These are phyloP conservation scores for Camellia sinensis DNA, from an alignment of 148 eudicot genomes.

Conservation along the genomic window DNA sequence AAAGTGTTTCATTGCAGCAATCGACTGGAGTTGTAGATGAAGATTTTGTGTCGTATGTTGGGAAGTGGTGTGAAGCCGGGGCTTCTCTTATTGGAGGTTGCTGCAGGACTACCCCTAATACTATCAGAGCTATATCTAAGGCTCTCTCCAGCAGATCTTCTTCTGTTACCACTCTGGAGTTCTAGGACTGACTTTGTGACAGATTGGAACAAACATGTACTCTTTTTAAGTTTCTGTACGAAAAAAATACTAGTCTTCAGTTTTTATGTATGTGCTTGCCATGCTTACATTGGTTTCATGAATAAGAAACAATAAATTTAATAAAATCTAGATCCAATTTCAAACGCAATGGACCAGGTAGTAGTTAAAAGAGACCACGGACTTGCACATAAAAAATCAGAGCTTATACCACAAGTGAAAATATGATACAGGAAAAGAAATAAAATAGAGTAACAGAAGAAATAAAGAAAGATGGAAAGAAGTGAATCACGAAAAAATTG, in stretches of 20 bases:
- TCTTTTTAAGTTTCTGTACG: neutral
- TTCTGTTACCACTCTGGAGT: neutral
- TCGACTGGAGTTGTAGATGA: slow-evolving; percentile 42
- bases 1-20: slow-evolving; percentile 29
- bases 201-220: neutral
- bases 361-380: no score
- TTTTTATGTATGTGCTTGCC: no score
- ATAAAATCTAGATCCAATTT: neutral
- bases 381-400: no score
- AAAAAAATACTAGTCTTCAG: no score
- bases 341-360: neutral
- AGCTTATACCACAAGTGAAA: no score
- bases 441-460: no score
- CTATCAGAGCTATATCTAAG: slow-evolving; percentile 59
- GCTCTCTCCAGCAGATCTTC: slow-evolving; percentile 31
- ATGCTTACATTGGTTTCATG: no score
- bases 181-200: neutral
- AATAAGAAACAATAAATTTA: neutral
- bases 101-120: slow-evolving; percentile 76
- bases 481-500: neutral
- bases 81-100: slow-evolving; percentile 82
- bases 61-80: slow-evolving; percentile 65
- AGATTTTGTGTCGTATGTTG: slow-evolving; percentile 66
- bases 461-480: no score
- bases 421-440: no score